Conservation (phyloP, 495 filamentous ascomycete genomes). For the Pseudoneurospora amorphoporcata region DNA sequence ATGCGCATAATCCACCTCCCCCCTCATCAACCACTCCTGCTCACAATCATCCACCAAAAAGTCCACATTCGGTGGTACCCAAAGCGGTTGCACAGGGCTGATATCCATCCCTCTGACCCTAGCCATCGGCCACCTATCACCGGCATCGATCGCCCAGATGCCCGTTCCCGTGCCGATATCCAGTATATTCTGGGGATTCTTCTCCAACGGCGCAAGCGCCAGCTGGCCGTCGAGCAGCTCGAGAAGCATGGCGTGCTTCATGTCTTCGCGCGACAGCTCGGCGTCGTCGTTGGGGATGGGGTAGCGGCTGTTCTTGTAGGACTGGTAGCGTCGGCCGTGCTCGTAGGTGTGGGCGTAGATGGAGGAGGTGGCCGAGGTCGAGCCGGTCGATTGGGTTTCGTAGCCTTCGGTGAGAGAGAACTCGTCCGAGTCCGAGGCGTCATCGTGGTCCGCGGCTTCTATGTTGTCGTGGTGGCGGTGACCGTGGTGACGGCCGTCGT, state of each 20-base stretch:
- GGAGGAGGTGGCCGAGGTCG: slow-evolving; percentile 32
- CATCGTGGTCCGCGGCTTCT: slow-evolving; percentile 10
- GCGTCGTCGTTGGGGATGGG: slow-evolving; percentile 46
- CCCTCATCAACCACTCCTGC: slow-evolving; percentile 29
- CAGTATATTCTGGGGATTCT: slow-evolving; percentile 32
- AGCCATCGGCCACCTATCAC: slow-evolving; percentile 30
- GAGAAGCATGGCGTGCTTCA: slow-evolving; percentile 33
- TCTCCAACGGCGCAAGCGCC: slow-evolving; percentile 31
- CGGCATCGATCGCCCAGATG: slow-evolving; percentile 44
- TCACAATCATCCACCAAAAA: slow-evolving; percentile 39
- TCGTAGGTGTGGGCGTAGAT: slow-evolving; percentile 35
- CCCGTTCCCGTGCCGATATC: slow-evolving; percentile 46
- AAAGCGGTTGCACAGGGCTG: slow-evolving; percentile 29
- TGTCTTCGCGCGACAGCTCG: slow-evolving; percentile 38
- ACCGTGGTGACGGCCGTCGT: background rate
- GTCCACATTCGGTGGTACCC: slow-evolving; percentile 30
- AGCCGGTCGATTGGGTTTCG: slow-evolving; percentile 11
- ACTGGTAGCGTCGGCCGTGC: slow-evolving; percentile 50
- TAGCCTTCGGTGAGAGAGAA: slow-evolving; percentile 22
- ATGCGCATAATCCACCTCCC: slow-evolving; percentile 30
- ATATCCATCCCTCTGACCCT: slow-evolving; percentile 27
- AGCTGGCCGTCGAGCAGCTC: slow-evolving; percentile 32
- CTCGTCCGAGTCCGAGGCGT: slow-evolving; percentile 14
- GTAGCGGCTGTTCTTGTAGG: slow-evolving; percentile 44
- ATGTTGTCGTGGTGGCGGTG: slow-evolving; percentile 6